phyloP scores from a whole-genome alignment of 1,139 yeast species.

The Hyphopichia burtonii region DNA sequence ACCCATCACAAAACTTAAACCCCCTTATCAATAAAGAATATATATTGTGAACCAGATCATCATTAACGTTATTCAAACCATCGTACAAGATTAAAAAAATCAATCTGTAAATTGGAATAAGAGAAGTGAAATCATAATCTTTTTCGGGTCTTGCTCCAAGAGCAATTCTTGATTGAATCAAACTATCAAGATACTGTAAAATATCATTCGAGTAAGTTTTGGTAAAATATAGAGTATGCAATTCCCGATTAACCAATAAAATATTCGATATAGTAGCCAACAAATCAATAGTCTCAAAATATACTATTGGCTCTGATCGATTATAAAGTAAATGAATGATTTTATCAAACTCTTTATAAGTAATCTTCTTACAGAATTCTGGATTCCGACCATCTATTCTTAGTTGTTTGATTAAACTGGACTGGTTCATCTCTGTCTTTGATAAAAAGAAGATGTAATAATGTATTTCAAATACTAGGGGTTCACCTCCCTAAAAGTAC shows the following conservation, averaged over 20 bases:
- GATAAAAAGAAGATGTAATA: no score
- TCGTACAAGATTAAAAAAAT: constrained; percentile 27
- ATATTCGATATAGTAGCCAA: constrained; percentile 26
- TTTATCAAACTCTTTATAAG: constrained; percentile 13
- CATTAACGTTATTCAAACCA: constrained; percentile 10
- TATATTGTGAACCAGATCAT: constrained; percentile 1
- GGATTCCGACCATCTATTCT: constrained; percentile 19
- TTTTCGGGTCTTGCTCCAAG: not conserved
- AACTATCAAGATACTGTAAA: constrained; percentile 15
- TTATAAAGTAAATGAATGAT: constrained; percentile 14
- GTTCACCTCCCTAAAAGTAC: not conserved
- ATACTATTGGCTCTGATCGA: constrained; percentile 2
- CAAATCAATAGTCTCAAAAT: constrained; percentile 16
- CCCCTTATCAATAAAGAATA: constrained; percentile 4
- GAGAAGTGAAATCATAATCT: constrained; percentile 12
- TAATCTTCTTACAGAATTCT: constrained; percentile 19
- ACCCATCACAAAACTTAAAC: constrained; percentile 5
- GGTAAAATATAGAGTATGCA: constrained; percentile 20
- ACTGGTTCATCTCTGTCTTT: no score
- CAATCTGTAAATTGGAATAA: constrained; percentile 25
- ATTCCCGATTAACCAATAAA: constrained; percentile 22
- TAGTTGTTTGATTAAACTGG: constrained; percentile 10
- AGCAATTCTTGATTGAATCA: constrained; percentile 5
- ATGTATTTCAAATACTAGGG: no score
- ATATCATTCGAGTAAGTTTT: constrained; percentile 16